These are phyloP conservation scores for Nitzschia sp. DNA, from an alignment of 108 stramenopile genomes.

Conservation along the genomic window DNA sequence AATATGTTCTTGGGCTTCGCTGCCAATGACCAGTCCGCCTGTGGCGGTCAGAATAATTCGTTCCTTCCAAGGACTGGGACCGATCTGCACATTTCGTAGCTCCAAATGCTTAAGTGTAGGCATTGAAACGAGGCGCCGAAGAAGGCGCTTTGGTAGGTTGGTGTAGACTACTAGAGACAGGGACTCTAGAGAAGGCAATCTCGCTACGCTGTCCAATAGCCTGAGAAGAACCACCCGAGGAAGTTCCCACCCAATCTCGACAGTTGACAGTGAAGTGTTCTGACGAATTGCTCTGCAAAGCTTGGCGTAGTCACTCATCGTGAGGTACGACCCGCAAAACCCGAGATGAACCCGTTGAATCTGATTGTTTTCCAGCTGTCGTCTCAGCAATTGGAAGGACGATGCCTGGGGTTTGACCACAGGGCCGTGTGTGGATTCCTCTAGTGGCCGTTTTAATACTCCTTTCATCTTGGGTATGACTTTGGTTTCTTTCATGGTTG, in stretches of 20 bases:
- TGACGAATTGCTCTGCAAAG: not conserved
- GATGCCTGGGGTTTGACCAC: not conserved
- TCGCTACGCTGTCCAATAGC: not conserved
- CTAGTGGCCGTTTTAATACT: not conserved
- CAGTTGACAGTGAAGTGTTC: constrained; percentile 1
- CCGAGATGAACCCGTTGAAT: not conserved
- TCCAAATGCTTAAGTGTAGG: not conserved
- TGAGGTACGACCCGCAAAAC: not conserved
- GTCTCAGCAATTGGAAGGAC: not conserved
- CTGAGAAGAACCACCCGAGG: not conserved
- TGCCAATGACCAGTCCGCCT: not conserved
- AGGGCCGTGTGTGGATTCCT: not conserved
- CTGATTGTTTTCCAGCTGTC: not conserved
- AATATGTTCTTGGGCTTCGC: not conserved
- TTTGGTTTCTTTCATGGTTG: no score
- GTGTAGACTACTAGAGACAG: not conserved
- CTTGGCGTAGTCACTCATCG: not conserved
- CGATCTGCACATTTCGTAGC: not conserved
- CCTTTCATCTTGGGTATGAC: not conserved
- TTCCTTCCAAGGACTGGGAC: not conserved
- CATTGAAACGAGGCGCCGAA: constrained; percentile 1
- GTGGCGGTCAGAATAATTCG: not conserved
- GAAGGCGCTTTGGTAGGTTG: not conserved
- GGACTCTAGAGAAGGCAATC: not conserved
- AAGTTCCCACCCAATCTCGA: constrained; percentile 4